Evolutionary conservation across 2,329 filamentous ascomycete species (phyloP), one percentile per base, ranked within the genome.

Genomic region (Magnaporthiopsis incrustans): DNA sequence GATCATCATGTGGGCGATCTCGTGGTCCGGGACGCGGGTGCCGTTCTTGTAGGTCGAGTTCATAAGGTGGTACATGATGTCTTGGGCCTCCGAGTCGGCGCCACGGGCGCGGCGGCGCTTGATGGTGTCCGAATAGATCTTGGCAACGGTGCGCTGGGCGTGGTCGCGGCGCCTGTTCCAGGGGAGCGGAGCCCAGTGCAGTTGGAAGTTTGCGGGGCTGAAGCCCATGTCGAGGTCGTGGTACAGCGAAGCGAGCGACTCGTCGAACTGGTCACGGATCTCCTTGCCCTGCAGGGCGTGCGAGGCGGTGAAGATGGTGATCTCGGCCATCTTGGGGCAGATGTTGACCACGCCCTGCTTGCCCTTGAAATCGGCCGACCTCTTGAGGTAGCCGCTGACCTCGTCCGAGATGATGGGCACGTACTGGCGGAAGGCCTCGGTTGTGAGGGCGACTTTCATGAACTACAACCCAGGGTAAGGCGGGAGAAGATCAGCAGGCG

Each of bases 1-100:
- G 71, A 94, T 94, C 90, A 94, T 92, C 81, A 94, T 90, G 75
- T 92, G 87, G 0, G 90, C 89, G 62, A 94, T 85, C 72, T 94
- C 90, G 68, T 86, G 82, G 73, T 94, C 90, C 0, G 90, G 87
- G 1, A 93, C 77, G 0, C 80, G 76, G 14, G 78, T 81, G 60
- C 90, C 90, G 69, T 90, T 81, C 77, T 92, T 92, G 83, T 94
- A 94, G 14, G 77, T 82, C 73, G 87, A 89, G 68, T 82, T 80
- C 89, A 93, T 92, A 64, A 94, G 75, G 73, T 93, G 90, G 80
- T 83, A 88, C 72, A 93, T 91, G 86, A 93, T 93, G 73, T 93
- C 87, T 68, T 78, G 77, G 25, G 84, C 80, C 38, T 73, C 71
- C 65, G 77, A 77, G 68, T 79, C 77, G 30, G 22, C 18, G 22